Conservation (phyloP, 1,284 basidiomycete genomes). For the Pisolithus thermaeus region DNA sequence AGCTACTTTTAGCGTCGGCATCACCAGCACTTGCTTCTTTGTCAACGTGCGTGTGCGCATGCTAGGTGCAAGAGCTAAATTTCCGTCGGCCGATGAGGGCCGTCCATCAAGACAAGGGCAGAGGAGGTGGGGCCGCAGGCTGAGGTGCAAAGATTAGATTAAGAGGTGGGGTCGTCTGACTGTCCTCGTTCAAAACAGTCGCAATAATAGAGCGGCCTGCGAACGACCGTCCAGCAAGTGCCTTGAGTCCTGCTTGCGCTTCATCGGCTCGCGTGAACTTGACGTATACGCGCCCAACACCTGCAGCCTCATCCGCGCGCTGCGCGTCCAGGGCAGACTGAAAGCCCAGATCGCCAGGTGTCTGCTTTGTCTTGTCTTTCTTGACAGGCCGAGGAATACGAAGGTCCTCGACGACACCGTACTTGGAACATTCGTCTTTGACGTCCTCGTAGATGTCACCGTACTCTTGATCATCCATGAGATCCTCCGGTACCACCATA, state of each 20-base stretch:
- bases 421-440: conserved; percentile 85
- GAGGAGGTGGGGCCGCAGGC: conserved; percentile 73
- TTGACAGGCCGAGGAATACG: conserved; percentile 85
- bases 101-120: conserved; percentile 37
- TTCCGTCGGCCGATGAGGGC: conserved; percentile 1
- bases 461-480: conserved; percentile 89
- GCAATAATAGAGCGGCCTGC: conserved; percentile 87
- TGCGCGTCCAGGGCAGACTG: conserved; percentile 62
- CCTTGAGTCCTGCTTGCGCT: conserved; percentile 71
- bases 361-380: conserved; percentile 81
- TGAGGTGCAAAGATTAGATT: conserved; percentile 75
- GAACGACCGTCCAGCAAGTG: conserved; percentile 87
- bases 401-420: conserved; percentile 80
- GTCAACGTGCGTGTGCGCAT: too few species aligned
- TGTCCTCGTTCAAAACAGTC: conserved; percentile 73
- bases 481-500: conserved; percentile 96
- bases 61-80: not conserved
- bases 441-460: conserved; percentile 93
- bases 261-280: conserved; percentile 62
- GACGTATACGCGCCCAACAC: conserved; percentile 93
- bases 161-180: conserved; percentile 73
- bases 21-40: not conserved
- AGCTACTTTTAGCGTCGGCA: conserved; percentile 7
- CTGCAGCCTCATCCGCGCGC: conserved; percentile 77
- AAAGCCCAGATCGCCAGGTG: conserved; percentile 52